Conservation (phyloP, 2,329 filamentous ascomycete genomes). For the Fusarium tricinctum region DNA sequence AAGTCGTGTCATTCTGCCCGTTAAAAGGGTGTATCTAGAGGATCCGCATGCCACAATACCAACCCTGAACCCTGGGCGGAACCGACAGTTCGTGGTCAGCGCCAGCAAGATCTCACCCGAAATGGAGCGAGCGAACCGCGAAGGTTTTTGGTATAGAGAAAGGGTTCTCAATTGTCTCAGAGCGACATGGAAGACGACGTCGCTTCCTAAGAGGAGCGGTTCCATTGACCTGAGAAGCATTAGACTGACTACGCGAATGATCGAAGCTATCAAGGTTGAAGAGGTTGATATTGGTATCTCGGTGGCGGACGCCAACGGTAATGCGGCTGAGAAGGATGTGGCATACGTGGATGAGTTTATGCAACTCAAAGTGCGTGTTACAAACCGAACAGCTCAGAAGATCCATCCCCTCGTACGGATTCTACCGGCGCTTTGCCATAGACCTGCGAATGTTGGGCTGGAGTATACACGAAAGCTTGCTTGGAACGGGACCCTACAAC, state of each 20-base stretch:
- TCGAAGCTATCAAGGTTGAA: conserved; percentile 84
- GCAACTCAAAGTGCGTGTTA: conserved; percentile 77
- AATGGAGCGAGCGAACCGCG: conserved; percentile 80
- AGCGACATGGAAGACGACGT: conserved; percentile 77
- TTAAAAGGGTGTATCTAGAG: conserved; percentile 81
- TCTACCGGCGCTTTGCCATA: conserved; percentile 81
- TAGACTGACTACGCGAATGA: conserved; percentile 80
- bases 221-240: conserved; percentile 82
- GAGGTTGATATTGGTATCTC: conserved; percentile 78
- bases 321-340: conserved; percentile 39
- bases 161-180: conserved; percentile 78
- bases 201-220: conserved; percentile 69
- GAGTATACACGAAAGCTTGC: conserved; percentile 86
- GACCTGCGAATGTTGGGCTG: conserved; percentile 78
- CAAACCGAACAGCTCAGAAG: conserved; percentile 77
- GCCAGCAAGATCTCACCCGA: conserved; percentile 83
- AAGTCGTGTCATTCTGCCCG: conserved; percentile 79
- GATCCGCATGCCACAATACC: conserved; percentile 84
- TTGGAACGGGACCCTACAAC: conserved; percentile 88
- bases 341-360: conserved; percentile 70
- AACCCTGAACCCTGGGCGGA: conserved; percentile 82
- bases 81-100: conserved; percentile 93
- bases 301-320: conserved; percentile 58
- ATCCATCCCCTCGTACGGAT: conserved; percentile 81
- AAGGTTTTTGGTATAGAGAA: conserved; percentile 93